Evolutionary conservation across 2,329 filamentous ascomycete genomes (phyloP).

Genomic region (Aspergillus cejpii): DNA sequence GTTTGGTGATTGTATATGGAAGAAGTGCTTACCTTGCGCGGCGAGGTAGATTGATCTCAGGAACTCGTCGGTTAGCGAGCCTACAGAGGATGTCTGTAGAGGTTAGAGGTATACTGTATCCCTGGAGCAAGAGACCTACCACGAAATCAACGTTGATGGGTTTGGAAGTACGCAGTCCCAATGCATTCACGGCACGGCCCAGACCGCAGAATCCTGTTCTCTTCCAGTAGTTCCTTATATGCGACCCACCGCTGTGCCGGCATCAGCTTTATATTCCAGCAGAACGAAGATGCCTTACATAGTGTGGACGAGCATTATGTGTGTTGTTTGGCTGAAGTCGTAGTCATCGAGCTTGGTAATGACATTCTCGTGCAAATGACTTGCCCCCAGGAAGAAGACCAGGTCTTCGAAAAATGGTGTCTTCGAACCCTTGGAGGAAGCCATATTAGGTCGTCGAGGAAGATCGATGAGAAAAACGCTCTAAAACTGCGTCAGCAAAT

Average conservation of each 20-base stretch:
- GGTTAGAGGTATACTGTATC: slow-evolving; percentile 12
- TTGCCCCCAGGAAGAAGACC: slow-evolving; percentile 61
- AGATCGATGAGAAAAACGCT: slow-evolving; percentile 89
- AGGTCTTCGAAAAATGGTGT: slow-evolving; percentile 64
- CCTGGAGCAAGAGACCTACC: slow-evolving; percentile 38
- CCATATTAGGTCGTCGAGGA: slow-evolving; percentile 45
- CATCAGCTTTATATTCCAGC: slow-evolving; percentile 7
- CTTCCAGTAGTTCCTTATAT: slow-evolving; percentile 43
- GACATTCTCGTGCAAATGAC: slow-evolving; percentile 58
- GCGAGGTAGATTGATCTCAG: slow-evolving; percentile 55
- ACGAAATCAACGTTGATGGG: slow-evolving; percentile 66
- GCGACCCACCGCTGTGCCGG: slow-evolving; percentile 50
- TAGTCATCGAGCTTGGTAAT: slow-evolving; percentile 65
- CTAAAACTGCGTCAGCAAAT: slow-evolving; percentile 35
- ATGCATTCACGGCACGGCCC: slow-evolving; percentile 55
- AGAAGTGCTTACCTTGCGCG: slow-evolving; percentile 44
- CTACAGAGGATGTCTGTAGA: slow-evolving; percentile 68
- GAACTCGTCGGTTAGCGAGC: slow-evolving; percentile 63
- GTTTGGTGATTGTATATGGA: background rate
- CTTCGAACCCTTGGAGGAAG: slow-evolving; percentile 17
- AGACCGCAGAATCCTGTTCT: slow-evolving; percentile 69
- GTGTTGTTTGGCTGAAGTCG: slow-evolving; percentile 67
- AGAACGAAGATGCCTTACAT: slow-evolving; percentile 53
- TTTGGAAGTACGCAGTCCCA: slow-evolving; percentile 54
- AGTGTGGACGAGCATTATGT: slow-evolving; percentile 75